Base-by-base conservation (phyloP, 208 protist genomes). In the Wallacemonas sp. region DNA sequence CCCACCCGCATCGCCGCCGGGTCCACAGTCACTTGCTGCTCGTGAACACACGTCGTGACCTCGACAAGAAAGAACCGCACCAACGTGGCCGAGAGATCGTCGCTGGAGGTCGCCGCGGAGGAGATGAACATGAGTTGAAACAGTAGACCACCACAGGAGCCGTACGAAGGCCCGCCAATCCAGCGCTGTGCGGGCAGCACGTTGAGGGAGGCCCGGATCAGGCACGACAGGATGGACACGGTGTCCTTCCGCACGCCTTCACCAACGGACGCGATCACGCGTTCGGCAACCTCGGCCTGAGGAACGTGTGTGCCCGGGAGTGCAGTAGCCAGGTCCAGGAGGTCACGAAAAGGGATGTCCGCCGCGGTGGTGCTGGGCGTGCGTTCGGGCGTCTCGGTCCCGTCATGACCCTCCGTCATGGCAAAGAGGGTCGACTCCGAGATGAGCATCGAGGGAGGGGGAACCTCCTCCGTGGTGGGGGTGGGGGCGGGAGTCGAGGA, bases 91-190 rank as follows among this genome's bases (percentile, higher is more conserved):
- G 80, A 71, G n/a, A 58, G 63, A 19, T 92, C 80, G 57, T 83
- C 76, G 11, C 56, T 66, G 32, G 58, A 63, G 24, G 79, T 57
- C 44, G 76, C 80, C 21, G 80, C 61, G 16, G 85, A 85, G 9
- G 72, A 72, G 26, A 86, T 61, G 26, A 91, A 70, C 60, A 96
- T 78, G 24, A 93, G 58, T 61, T 96, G 90, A 61, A 96, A 93
- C 16, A 96, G 76, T 12, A 96, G 60, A 1, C 70, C 85, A 30
- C 90, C 87, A 58, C 90, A 93, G 23, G 83, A 80, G 52, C 87
- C 87, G 68, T 96, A 93, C 41, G 75, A 75, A 0, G 79, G 60
- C 5, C 78, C 80, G 36, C 74, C 81, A 27, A 83, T 78, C 83
- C 78, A 88, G 39, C 72, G 44, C 32, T 70, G 69, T 21, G 81